Evolutionary conservation across 1,139 yeast genomes (phyloP).

Genomic region (Arxiozyma slooffiae): DNA sequence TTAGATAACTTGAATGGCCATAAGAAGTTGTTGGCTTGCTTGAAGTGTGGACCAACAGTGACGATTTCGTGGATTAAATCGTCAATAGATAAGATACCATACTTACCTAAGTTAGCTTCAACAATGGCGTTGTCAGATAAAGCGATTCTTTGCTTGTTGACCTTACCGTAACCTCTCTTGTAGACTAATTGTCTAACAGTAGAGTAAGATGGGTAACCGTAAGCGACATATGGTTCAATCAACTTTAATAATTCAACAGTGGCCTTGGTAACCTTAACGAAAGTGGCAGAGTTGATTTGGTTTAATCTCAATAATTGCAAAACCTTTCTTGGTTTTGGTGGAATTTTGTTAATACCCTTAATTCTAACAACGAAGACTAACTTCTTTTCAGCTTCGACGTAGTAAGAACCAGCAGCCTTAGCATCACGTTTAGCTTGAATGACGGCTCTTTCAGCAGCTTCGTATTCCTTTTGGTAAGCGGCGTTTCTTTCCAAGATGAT

Average conservation of each 20-base stretch:
- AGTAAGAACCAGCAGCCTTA: constrained; percentile 91
- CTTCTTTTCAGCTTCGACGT: constrained; percentile 95
- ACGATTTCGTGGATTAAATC: constrained; percentile 97
- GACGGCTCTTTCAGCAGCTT: constrained; percentile 87
- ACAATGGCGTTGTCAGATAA: constrained; percentile 89
- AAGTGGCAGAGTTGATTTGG: constrained; percentile 98
- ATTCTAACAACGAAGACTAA: constrained; percentile 96
- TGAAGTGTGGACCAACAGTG: constrained; percentile 99
- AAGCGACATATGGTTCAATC: constrained; percentile 98
- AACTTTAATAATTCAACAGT: constrained; percentile 92
- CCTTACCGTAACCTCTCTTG: constrained; percentile 99
- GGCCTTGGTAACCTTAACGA: constrained; percentile 97
- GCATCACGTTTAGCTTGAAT: constrained; percentile 93
- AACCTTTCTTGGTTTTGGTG: constrained; percentile 99
- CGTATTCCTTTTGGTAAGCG: constrained; percentile 95
- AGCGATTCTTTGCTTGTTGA: constrained; percentile 96
- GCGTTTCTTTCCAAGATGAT: constrained; percentile 96
- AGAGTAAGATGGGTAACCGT: constrained; percentile 97
- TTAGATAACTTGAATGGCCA: constrained; percentile 99
- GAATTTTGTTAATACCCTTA: constrained; percentile 99
- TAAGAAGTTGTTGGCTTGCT: constrained; percentile 99
- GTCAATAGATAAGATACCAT: constrained; percentile 92
- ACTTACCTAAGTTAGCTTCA: constrained; percentile 90
- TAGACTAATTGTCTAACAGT: constrained; percentile 93
- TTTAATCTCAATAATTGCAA: constrained; percentile 94